Evolutionary conservation across 495 filamentous ascomycete species (phyloP), one percentile per base, ranked within the genome.

Genomic region (Xylaria scruposa): DNA sequence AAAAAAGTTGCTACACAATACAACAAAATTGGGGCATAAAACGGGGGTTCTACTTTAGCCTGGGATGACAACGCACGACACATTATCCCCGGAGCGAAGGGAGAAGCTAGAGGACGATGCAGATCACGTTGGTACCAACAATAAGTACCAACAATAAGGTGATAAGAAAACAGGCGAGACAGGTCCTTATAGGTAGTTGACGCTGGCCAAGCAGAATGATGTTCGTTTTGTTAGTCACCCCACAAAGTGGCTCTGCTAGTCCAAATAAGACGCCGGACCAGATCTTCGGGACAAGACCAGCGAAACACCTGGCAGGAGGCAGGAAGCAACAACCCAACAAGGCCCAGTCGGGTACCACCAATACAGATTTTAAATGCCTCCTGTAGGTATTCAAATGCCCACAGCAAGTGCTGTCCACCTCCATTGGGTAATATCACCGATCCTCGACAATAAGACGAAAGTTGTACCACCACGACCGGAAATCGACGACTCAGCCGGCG

Each of bases 261-360:
- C 68, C 77, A 72, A 75, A 78, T 51, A 75, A 77, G 77, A 72
- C 53, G 70, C 71, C 70, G 75, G 74, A 75, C 77, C 77, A 78
- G 77, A 78, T 78, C 77, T 73, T 75, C 77, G 77, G 77, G 77
- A 77, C 65, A 13, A 33, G 10, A 73, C 71, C 65, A 67, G 21
- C 33, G 42, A 68, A 26, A 44, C 67, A 36, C 66, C 36, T 68
- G 19, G 13, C 65, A 68, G 24, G 24, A 44, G 36, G 36, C 36
- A 38, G 36, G 36, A 38, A 38, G 36, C 36, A 38, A 38, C 36
- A 38, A 8, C 36, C 38, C 10, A 17, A 12, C 7, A 64, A 24
- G 49, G 26, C 26, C 62, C 42, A 38, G 36, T 29, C 60, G 29
- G 53, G 24, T 17, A 31, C 53, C 53, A 56, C 53, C 13, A 31